Evolutionary conservation across 345 rosid species (phyloP).

Genomic region (Conringia planisiliqua): DNA sequence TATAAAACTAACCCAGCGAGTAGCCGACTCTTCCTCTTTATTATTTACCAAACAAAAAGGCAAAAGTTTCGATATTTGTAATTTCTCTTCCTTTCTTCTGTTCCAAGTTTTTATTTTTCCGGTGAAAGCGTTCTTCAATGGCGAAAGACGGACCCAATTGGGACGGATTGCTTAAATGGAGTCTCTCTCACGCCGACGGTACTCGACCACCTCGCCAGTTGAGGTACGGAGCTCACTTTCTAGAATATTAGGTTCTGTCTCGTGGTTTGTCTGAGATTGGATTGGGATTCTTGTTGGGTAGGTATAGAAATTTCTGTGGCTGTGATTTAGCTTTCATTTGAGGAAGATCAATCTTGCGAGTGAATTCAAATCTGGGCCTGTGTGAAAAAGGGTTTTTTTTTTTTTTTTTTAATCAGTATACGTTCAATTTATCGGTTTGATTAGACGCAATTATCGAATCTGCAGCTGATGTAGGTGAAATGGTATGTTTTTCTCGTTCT

Average conservation of each 20-base stretch:
- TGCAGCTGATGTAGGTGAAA: not conserved
- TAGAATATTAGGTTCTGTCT: not conserved
- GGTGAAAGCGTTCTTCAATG: conserved; percentile 39
- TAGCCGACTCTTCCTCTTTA: not conserved
- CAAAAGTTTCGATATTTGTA: not conserved
- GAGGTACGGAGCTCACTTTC: conserved; percentile 43
- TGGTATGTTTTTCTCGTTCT: not conserved
- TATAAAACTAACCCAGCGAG: conserved; percentile 1
- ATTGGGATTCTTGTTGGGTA: not conserved
- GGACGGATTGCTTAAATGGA: conserved; percentile 97
- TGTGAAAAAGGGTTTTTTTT: not conserved
- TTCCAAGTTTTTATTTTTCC: not conserved
- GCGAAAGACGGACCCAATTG: conserved; percentile 90
- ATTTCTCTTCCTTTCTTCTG: not conserved
- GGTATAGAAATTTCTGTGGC: not conserved
- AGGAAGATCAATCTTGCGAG: not conserved
- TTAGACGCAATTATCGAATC: not conserved
- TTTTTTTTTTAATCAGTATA: not conserved
- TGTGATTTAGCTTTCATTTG: not conserved
- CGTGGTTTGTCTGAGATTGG: not conserved
- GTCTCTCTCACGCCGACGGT: conserved; percentile 84
- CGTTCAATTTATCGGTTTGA: not conserved
- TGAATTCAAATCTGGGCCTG: not conserved
- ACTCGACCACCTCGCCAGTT: conserved; percentile 56
- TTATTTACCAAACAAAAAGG: not conserved